These are phyloP conservation scores for Apiospora malaysiana DNA, from an alignment of 2,329 filamentous ascomycete species.

Conservation along the genomic window DNA sequence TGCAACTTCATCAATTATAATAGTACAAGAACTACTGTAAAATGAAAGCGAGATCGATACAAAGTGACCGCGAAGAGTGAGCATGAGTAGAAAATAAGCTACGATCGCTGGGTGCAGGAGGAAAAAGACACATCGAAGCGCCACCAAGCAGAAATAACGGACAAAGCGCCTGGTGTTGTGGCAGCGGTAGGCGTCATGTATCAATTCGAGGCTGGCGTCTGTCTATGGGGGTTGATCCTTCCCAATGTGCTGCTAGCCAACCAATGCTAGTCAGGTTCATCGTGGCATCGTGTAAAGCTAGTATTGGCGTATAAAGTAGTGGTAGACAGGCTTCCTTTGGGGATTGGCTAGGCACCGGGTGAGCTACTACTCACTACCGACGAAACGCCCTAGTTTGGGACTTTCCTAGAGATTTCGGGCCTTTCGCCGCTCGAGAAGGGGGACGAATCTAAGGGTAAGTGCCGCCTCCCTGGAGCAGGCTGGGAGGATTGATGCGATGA, in stretches of 20 bases:
- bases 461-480: background rate
- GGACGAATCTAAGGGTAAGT: too few species aligned
- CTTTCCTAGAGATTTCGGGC: background rate
- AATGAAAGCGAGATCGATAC: background rate
- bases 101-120: background rate
- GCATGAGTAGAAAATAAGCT: background rate
- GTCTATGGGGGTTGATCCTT: background rate
- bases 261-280: conserved; percentile 12
- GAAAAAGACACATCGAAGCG: background rate
- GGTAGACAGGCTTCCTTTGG: background rate
- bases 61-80: background rate
- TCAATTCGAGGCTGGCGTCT: background rate
- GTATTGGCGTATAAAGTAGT: background rate
- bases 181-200: background rate
- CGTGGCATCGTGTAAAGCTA: background rate
- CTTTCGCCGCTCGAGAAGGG: background rate
- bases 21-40: background rate
- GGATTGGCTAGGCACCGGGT: background rate
- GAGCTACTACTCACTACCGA: background rate
- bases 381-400: background rate
- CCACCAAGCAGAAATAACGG: background rate
- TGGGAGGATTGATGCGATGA: background rate
- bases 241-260: background rate
- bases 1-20: background rate
- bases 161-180: background rate